Evolutionary conservation across 164 flowering plant genomes (phyloP), one percentile per base, ranked within the genome.

Genomic region (Stephania japonica): DNA sequence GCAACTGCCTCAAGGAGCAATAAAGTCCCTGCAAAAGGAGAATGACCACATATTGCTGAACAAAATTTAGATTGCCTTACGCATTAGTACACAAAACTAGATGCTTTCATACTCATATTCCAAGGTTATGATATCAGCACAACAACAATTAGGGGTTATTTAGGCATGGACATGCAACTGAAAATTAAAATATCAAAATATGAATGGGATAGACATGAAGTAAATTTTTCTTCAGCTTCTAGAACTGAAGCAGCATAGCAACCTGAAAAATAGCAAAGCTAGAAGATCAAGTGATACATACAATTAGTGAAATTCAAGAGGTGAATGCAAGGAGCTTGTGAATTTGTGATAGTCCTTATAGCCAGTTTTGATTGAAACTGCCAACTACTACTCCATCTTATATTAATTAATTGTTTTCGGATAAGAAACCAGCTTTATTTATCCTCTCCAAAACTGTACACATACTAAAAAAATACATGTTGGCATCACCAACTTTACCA

Each of bases 1-100:
- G 96, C 84, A 94, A 78, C 71, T 94, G 99, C 80, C 91, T 90
- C 81, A 94, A 83, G 42, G 99, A 94, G 82, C 95, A 90, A 77
- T 90, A 87, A 67, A 94, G 76, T 49, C 99, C 99, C 99, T 94
- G 74, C 19, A 16, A 81, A 71, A 68, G 18, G 23, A 74, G 63
- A 78, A 16, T 19, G 50, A 73, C 78, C 9, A 67, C 5, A 67
- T 6, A 32, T 56, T 6, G 63, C 63, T 18, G 19, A 14, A 18
- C 24, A 56, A 6, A 56, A 19, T 19, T 19, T 56, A 18, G 63
- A 56, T 56, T 56, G 7, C 63, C 63, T 56, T 18, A 19, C n/a
- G 18, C 63, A 56, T 19, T 56, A 56, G 63, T 44, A 8, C 14
- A 13, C 23, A 56, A 56, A 56, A 44, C 50, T 44, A 44, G 14